Conservation (phyloP, 768 basidiomycete genomes). For the Mycena metata region DNA sequence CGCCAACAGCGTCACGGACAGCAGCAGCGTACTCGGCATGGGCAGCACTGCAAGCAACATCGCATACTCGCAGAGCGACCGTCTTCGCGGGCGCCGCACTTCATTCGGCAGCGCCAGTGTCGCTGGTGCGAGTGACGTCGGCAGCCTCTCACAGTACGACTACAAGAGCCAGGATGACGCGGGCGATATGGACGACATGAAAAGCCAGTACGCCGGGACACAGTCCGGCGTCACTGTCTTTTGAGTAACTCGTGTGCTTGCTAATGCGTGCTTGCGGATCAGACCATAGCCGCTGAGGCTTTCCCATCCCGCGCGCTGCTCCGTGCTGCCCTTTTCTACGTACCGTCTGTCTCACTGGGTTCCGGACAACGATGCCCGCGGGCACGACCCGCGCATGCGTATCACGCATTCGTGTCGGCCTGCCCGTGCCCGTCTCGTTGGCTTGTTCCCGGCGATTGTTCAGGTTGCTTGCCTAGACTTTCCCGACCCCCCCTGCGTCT, state of each 20-base stretch:
- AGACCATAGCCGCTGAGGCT: conserved; percentile 30
- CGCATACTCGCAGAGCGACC: conserved; percentile 92
- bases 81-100: conserved; percentile 76
- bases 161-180: conserved; percentile 94
- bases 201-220: conserved; percentile 89
- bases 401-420: conserved; percentile 19
- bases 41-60: conserved; percentile 65
- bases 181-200: conserved; percentile 86
- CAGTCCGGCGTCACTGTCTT: conserved; percentile 90
- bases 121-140: conserved; percentile 81
- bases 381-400: conserved; percentile 23
- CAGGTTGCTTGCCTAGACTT: conserved; percentile 34
- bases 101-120: conserved; percentile 81
- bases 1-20: conserved; percentile 68
- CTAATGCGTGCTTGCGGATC: conserved; percentile 29
- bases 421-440: conserved; percentile 32
- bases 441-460: conserved; percentile 31
- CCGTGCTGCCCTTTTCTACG: conserved; percentile 29
- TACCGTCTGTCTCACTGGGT: conserved; percentile 29
- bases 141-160: conserved; percentile 81
- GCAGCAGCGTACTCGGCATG: conserved; percentile 70
- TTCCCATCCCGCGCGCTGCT: conserved; percentile 25
- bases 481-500: conserved; percentile 24
- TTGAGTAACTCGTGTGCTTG: conserved; percentile 55
- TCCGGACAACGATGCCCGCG: conserved; percentile 34